phyloP scores from a whole-genome alignment of 352 stramenopile species.

The Blastocystis sp. region DNA sequence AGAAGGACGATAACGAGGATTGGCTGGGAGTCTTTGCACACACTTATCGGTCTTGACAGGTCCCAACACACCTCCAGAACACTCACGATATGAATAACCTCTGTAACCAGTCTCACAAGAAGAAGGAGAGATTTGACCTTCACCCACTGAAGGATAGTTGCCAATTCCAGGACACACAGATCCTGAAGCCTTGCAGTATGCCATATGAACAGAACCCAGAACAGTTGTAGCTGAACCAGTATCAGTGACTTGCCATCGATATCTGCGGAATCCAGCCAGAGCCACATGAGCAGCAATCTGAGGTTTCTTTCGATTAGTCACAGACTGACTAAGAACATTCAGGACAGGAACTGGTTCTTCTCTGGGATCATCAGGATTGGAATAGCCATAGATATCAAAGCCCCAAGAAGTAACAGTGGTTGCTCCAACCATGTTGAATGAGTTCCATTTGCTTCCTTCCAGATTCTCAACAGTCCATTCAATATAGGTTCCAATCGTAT shows the following conservation, averaged over 20 bases:
- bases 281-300: not conserved
- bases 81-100: constrained; percentile 17
- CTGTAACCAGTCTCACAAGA: not conserved
- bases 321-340: not conserved
- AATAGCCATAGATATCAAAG: not conserved
- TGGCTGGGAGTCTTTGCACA: not conserved
- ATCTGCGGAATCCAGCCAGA: not conserved
- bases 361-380: not conserved
- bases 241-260: not conserved
- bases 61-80: not conserved
- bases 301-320: not conserved
- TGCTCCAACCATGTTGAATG: not conserved
- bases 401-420: not conserved
- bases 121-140: constrained; percentile 42
- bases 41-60: constrained; percentile 31
- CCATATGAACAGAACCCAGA: not conserved
- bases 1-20: not conserved
- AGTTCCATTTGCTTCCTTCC: constrained; percentile 31
- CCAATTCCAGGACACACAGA: not conserved
- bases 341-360: not conserved
- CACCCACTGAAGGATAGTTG: not conserved
- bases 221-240: not conserved
- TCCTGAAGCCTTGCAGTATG: constrained; percentile 7
- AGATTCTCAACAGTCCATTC: constrained; percentile 20
- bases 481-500: not conserved